Evolutionary conservation across 2,329 filamentous ascomycete species (phyloP), one percentile per base, ranked within the genome.

Genomic region (Calonectria naviculata): DNA sequence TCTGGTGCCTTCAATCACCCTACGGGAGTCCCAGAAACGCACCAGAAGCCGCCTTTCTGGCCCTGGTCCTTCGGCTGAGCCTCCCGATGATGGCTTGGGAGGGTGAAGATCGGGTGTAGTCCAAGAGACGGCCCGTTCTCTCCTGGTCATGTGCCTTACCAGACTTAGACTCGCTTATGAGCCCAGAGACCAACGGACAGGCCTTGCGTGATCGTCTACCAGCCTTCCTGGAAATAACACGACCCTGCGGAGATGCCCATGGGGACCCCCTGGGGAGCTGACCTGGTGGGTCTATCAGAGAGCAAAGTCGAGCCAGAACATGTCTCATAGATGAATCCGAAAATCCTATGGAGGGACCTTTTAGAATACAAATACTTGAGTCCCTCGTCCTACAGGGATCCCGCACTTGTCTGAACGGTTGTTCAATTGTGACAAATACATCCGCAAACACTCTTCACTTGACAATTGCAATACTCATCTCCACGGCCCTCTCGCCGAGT

Each of bases 301-400:
- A 61, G 56, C 3, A 34, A 36, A 15, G 1, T 8, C 19, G n/a
- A 46, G 49, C 26, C 65, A 56, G 72, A 46, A 9, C 61, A 58
- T 65, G 38, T 38, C 19, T 46, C 17, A 19, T 24, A 54, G 44
- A 56, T 42, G 64, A 34, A 36, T 28, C 26, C 65, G 67, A 29
- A 64, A 47, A 66, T 12, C 34, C 60, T 9, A 54, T 63, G 47
- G 68, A 71, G 68, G 47, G 52, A 46, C 36, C 49, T 44, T 44
- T 56, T 61, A 42, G 15, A 49, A 42, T 77, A 74, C 69, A 76
- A 75, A 76, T 76, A 76, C 56, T 46, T 49, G 19, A 12, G 15
- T 26, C 26, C 31, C 26, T 47, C 60, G 9, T 62, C 46, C 34
- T 34, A 62, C 21, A 26, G 10, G 17, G 19, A 58, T 34, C 21